phyloP scores from a whole-genome alignment of 2,329 filamentous ascomycete genomes.

The Colletotrichum lentis region DNA sequence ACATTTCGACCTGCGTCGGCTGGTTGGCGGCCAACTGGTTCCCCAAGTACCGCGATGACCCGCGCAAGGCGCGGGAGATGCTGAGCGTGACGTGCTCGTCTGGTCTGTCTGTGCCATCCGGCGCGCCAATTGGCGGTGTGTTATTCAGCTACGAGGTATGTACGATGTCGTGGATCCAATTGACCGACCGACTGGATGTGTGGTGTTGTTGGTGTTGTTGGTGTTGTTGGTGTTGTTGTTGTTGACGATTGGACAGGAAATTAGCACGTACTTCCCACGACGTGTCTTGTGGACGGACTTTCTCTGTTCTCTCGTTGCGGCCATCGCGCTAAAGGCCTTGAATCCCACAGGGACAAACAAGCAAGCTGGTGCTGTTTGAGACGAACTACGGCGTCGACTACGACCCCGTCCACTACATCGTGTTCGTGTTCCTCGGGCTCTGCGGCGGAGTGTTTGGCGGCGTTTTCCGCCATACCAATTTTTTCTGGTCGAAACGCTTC shows the following conservation, averaged over 20 bases:
- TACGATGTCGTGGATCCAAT: neutral
- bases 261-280: conserved; percentile 66
- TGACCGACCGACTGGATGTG: too few relatives aligned
- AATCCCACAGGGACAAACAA: conserved; percentile 68
- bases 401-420: conserved; percentile 61
- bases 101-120: conserved; percentile 68
- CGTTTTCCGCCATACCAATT: conserved; percentile 66
- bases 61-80: conserved; percentile 65
- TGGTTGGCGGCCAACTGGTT: conserved; percentile 61
- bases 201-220: too few relatives aligned
- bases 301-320: conserved; percentile 64
- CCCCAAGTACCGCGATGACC: conserved; percentile 65
- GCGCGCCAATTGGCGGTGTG: conserved; percentile 68
- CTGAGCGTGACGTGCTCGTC: conserved; percentile 65
- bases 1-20: conserved; percentile 66
- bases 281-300: conserved; percentile 66
- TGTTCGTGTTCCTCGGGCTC: conserved; percentile 65
- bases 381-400: conserved; percentile 67
- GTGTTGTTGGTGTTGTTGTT: neutral
- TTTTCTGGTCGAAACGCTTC: conserved; percentile 64
- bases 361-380: conserved; percentile 68
- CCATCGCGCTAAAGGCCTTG: conserved; percentile 63
- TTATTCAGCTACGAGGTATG: conserved; percentile 63
- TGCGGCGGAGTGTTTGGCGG: conserved; percentile 67
- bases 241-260: conserved; percentile 52